phyloP scores from a whole-genome alignment of 1,284 basidiomycete species.

The Apiotrichum sp. region DNA sequence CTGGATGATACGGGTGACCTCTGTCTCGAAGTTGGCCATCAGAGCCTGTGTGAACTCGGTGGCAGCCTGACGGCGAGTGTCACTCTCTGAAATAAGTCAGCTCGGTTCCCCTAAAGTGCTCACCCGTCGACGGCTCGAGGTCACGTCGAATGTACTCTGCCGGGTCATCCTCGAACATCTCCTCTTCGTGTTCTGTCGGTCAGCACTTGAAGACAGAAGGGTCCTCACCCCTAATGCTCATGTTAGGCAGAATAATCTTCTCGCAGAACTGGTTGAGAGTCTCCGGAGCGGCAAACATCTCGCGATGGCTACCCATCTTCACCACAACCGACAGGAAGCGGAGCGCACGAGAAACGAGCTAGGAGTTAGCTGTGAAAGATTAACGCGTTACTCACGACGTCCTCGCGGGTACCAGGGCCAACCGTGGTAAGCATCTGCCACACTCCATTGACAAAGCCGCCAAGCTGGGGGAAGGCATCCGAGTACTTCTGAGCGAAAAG shows the following conservation, averaged over 20 bases:
- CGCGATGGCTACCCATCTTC: conserved; percentile 69
- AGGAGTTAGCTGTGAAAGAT: background rate
- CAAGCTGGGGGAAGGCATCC: conserved; percentile 75
- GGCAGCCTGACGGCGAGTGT: conserved; percentile 84
- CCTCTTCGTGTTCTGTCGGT: conserved; percentile 68
- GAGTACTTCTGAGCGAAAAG: conserved; percentile 87
- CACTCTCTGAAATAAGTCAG: conserved; percentile 41
- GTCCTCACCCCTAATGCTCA: conserved; percentile 61
- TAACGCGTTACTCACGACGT: conserved; percentile 55
- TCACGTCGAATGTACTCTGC: conserved; percentile 91
- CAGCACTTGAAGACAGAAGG: conserved; percentile 5
- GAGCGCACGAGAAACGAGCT: conserved; percentile 90
- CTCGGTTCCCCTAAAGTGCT: no score
- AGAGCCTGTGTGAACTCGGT: conserved; percentile 87
- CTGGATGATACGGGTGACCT: conserved; percentile 79
- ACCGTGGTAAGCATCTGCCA: conserved; percentile 78
- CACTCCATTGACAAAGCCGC: conserved; percentile 79
- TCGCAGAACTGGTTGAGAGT: conserved; percentile 79
- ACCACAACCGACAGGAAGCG: conserved; percentile 90
- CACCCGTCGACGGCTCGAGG: conserved; percentile 50
- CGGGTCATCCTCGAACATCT: conserved; percentile 96
- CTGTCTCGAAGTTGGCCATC: conserved; percentile 69
- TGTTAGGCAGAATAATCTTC: conserved; percentile 90
- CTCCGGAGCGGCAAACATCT: conserved; percentile 57
- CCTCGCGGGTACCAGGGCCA: conserved; percentile 63